Conservation (phyloP, 2,329 filamentous ascomycete genomes). For the Ceratocystiopsis sp. region DNA sequence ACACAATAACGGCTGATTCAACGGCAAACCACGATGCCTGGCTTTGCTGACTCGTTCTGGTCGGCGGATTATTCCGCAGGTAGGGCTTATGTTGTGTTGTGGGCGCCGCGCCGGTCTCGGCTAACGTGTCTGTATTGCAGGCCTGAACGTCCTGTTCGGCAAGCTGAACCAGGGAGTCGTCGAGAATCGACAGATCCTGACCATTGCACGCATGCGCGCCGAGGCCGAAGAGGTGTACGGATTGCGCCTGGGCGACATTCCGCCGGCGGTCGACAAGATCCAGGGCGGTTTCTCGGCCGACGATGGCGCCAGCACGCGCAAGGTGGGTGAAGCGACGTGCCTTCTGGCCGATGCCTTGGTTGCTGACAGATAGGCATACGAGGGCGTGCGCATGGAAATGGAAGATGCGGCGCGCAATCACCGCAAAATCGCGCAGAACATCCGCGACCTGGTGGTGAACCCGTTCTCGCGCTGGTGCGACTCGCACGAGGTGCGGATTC, state of each 20-base stretch:
- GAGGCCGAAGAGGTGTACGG: slow-evolving; percentile 90
- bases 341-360: not conserved
- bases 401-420: slow-evolving; percentile 77
- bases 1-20: too few relatives aligned
- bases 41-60: slow-evolving; percentile 96
- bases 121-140: slow-evolving; percentile 19
- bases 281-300: slow-evolving; percentile 72
- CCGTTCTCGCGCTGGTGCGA: slow-evolving; percentile 96
- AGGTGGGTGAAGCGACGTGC: slow-evolving; percentile 34
- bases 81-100: slow-evolving; percentile 21
- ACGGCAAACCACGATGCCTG: slow-evolving; percentile 43
- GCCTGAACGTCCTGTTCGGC: slow-evolving; percentile 82
- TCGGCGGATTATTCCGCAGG: slow-evolving; percentile 92
- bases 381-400: slow-evolving; percentile 87
- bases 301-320: slow-evolving; percentile 88
- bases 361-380: slow-evolving; percentile 52
- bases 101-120: too few relatives aligned
- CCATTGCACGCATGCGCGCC: slow-evolving; percentile 80
- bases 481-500: slow-evolving; percentile 75
- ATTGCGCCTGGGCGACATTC: slow-evolving; percentile 63
- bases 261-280: slow-evolving; percentile 65
- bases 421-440: slow-evolving; percentile 89
- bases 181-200: slow-evolving; percentile 88
- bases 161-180: slow-evolving; percentile 94
- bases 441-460: slow-evolving; percentile 84